These are phyloP conservation scores for Bothriochloa decipiens DNA, from an alignment of 176 grass and related monocot genomes.

Conservation along the genomic window DNA sequence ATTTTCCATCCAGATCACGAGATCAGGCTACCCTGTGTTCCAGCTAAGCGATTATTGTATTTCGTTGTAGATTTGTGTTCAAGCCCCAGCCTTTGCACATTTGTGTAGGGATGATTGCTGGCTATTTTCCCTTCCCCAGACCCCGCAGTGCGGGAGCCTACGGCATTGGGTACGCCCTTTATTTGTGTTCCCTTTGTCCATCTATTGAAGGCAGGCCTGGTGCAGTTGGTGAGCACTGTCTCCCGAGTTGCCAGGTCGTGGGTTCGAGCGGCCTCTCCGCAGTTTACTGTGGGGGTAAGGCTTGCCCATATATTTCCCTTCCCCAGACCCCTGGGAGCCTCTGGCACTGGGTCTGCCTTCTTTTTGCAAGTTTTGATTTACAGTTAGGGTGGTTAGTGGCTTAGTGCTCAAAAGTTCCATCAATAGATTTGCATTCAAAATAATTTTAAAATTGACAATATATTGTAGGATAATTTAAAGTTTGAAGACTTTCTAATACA, in stretches of 20 bases:
- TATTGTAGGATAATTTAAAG: neutral
- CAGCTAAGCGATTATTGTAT: constrained; percentile 13
- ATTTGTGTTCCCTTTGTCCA: neutral
- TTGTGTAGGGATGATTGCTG: no score
- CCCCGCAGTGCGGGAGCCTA: no score
- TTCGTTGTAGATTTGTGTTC: constrained; percentile 20
- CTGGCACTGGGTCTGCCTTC: no score
- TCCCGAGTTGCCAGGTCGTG: no score
- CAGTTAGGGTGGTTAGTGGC: neutral
- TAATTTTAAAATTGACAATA: constrained; percentile 7
- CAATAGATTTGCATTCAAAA: neutral
- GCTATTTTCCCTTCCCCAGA: no score
- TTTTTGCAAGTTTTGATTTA: neutral
- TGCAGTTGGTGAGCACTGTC: no score
- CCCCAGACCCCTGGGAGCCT: no score
- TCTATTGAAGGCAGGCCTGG: neutral
- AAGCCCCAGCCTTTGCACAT: no score
- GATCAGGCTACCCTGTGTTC: constrained; percentile 28
- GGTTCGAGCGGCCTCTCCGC: no score
- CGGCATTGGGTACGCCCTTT: no score
- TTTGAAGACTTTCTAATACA: neutral
- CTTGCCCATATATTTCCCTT: no score
- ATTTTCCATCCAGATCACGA: constrained; percentile 43
- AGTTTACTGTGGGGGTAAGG: no score
- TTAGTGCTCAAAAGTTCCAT: neutral